Base-by-base conservation (phyloP, 179 eudicot species). In the Vitellaria paradoxa region DNA sequence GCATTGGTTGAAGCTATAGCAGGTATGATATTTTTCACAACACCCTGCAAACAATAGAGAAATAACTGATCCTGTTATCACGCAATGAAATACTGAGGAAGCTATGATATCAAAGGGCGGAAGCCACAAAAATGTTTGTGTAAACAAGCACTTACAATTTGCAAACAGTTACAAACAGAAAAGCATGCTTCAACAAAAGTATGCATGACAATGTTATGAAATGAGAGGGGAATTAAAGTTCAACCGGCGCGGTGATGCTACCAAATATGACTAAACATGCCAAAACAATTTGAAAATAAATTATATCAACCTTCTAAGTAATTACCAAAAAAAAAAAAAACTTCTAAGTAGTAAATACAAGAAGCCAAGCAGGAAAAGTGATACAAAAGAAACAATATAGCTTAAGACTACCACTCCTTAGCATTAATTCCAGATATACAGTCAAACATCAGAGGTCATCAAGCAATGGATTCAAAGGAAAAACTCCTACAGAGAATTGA, bases 1-100 rank as follows among this genome's bases (percentile, higher is more conserved):
- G 98, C 99, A 85, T 96, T 96, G 53, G 99, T 96, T 46, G 98
- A 96, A 79, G 99, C 99, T 79, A 96, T 96, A 76, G 99, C 98
- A 65, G 99, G 99, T 73, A 96, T 91, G 65, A 96, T 96, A 86
- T 96, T 96, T 84, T 96, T 96, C 49, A 96, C 98, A 62, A 96
- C 99, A 71, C 99, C 99, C 99, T 96, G 94, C 72, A 82, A 78
- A 63, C 55, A 80, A 20, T 65, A 69, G 45, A 42, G 3, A 42
- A 42, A 42, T 53, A 69, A 59, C 61, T 23, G n/a, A 37, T 47
- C 20, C 59, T 9, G 15, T 26, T 68, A 76, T 47, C 26, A 14
- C 47, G 40, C 10, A 75, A 8, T 14, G 53, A 66, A 53, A 66
- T 65, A n/a, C 26, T 10, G 26, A 72, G 65, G 26, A 9, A 59